Conservation (phyloP, 2,329 filamentous ascomycete genomes). For the Ophiocordyceps australis region DNA sequence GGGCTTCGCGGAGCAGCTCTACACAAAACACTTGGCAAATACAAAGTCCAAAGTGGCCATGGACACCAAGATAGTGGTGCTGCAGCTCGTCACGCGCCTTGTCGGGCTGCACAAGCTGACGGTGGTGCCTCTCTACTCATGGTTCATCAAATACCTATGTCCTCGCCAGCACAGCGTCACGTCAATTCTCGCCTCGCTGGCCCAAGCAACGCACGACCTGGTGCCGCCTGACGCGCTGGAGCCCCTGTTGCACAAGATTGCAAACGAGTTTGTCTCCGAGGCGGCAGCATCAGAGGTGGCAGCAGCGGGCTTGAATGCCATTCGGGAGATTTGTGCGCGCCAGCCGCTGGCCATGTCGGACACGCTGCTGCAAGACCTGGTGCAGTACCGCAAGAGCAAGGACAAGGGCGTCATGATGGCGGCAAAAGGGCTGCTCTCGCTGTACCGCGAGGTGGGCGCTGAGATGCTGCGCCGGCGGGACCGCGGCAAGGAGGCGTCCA, state of each 20-base stretch:
- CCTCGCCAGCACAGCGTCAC: constrained; percentile 81
- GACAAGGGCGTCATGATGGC: constrained; percentile 99
- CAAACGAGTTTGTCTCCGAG: constrained; percentile 96
- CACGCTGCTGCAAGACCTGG: constrained; percentile 84
- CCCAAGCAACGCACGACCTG: constrained; percentile 77
- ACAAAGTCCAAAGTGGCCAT: constrained; percentile 70
- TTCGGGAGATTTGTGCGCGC: constrained; percentile 80
- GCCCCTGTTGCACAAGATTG: constrained; percentile 83
- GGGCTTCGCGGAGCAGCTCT: constrained; percentile 77
- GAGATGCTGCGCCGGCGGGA: constrained; percentile 81
- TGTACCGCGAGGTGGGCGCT: constrained; percentile 83
- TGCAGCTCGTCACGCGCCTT: constrained; percentile 79
- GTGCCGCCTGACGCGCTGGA: constrained; percentile 88
- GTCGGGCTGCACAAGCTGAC: constrained; percentile 88
- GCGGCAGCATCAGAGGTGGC: constrained; percentile 81
- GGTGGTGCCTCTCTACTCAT: constrained; percentile 81
- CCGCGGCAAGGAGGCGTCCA: constrained; percentile 77
- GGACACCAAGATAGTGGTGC: constrained; percentile 74
- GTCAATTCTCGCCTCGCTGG: constrained; percentile 79
- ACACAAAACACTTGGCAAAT: constrained; percentile 79
- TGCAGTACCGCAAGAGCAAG: constrained; percentile 92
- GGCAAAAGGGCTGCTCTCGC: constrained; percentile 71
- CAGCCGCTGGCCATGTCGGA: constrained; percentile 96
- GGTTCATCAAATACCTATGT: constrained; percentile 85
- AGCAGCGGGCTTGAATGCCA: constrained; percentile 81